Evolutionary conservation across 2,329 filamentous ascomycete genomes (phyloP).

Genomic region (Aspergillus piperis): DNA sequence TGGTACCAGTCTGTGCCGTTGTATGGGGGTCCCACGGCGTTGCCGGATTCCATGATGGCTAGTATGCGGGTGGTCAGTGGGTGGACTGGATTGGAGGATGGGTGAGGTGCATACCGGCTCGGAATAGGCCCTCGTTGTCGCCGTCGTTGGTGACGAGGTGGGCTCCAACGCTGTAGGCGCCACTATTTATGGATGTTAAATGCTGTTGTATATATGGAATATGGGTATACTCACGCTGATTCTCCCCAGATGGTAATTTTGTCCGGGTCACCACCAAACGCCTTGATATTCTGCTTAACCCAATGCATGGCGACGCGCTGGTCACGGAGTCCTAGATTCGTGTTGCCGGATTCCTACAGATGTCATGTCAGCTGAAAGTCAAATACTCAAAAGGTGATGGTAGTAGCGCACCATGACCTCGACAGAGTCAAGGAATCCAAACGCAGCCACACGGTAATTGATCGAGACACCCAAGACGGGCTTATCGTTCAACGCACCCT

Average conservation of each 20-base stretch:
- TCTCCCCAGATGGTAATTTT: constrained; percentile 42
- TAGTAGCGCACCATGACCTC: constrained; percentile 28
- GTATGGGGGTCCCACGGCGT: constrained; percentile 34
- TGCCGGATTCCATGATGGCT: constrained; percentile 37
- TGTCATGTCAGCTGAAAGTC: no score
- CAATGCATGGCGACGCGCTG: constrained; percentile 40
- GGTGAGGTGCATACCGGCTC: constrained; percentile 25
- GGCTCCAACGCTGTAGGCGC: constrained; percentile 35
- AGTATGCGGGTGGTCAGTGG: neutral
- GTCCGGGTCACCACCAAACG: constrained; percentile 36
- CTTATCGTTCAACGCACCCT: constrained; percentile 30
- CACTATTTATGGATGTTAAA: constrained; percentile 17
- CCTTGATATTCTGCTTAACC: constrained; percentile 38
- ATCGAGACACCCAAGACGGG: constrained; percentile 35
- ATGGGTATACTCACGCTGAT: constrained; percentile 28
- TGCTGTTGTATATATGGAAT: neutral
- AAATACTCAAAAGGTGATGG: neutral
- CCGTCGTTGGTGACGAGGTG: constrained; percentile 33
- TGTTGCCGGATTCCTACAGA: constrained; percentile 30
- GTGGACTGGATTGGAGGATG: no score
- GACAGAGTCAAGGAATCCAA: constrained; percentile 35
- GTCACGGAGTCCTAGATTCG: constrained; percentile 34
- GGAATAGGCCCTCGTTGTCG: constrained; percentile 33
- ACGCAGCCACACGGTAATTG: constrained; percentile 33
- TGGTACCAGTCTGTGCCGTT: constrained; percentile 38